Evolutionary conservation across 257 asterid species (phyloP), one percentile per base, ranked within the genome.

Genomic region (Nicotiana undulata): DNA sequence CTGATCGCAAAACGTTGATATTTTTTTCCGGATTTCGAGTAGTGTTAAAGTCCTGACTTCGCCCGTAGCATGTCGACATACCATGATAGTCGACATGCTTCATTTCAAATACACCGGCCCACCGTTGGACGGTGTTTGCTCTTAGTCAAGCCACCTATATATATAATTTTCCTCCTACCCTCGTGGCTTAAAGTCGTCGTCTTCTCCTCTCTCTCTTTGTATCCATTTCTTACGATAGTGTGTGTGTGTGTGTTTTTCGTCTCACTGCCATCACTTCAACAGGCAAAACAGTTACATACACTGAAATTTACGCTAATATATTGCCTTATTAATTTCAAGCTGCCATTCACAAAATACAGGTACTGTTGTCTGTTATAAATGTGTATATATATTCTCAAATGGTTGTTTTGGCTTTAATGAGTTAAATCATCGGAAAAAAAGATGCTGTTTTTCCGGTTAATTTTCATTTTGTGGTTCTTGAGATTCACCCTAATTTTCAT

Each of bases 401-500:
- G 1, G 5, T 56, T 17, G 61, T 0, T 56, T 56, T 18, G 58
- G 9, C 11, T 8, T 40, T 40, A 8, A 40, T 40, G 11, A 40
- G 49, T 40, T 52, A 52, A 52, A 26, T 26, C 28, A 26, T 26
- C 28, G 28, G 28, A 26, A 26, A 26, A 26, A 0, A 26, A 26
- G 28, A 26, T 26, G 28, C 1, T 26, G 28, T 26, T 55, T 61
- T 44, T 1, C 15, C 1, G 28, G 28, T 26, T 26, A 0, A 26
- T 0, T 26, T 26, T 0, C 0, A 26, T 1, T 1, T 1, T 0
- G 1, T 26, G 1, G 28, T 1, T 1, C 0, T 1, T 1, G 1
- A 1, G 28, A 1, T 26, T 1, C 28, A 1, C 28, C 28, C 0
- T 1, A 28, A 28, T 1, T 7, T 37, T 66, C n/a, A 24, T 37